These are phyloP conservation scores for Mytilinidion resinicola DNA, from an alignment of 495 filamentous ascomycete genomes.

Conservation along the genomic window DNA sequence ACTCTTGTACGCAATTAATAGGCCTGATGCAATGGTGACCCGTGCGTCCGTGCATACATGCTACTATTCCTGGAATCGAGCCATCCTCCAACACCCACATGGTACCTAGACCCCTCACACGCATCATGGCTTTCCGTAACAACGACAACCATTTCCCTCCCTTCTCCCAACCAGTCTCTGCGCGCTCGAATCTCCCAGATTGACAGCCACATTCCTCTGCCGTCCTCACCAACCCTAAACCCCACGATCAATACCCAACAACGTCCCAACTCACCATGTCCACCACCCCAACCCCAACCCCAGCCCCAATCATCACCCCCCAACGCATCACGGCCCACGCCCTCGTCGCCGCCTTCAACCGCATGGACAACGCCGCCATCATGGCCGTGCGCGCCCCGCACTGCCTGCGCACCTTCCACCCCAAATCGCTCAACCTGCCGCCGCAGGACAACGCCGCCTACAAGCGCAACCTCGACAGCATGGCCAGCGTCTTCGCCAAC, in stretches of 20 bases:
- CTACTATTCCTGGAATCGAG: too few relatives aligned
- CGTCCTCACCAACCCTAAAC: neutral
- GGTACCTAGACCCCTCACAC: too few relatives aligned
- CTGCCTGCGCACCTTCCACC: constrained; percentile 26
- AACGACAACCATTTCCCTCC: too few relatives aligned
- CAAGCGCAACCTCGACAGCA: constrained; percentile 14
- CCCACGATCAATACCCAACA: neutral
- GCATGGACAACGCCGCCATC: constrained; percentile 7
- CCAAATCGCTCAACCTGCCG: constrained; percentile 25
- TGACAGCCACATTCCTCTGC: neutral
- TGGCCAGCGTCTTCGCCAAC: constrained; percentile 19
- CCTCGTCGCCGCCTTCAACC: constrained; percentile 16
- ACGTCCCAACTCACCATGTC: neutral
- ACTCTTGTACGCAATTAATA: too few relatives aligned
- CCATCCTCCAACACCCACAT: too few relatives aligned
- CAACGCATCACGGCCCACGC: constrained; percentile 17
- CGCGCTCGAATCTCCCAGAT: neutral
- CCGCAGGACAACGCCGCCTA: constrained; percentile 20
- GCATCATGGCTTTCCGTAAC: too few relatives aligned
- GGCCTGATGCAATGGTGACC: too few relatives aligned
- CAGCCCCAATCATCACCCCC: neutral
- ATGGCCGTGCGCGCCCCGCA: constrained; percentile 21
- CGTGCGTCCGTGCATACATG: too few relatives aligned
- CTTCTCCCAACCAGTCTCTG: too few relatives aligned
- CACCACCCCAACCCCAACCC: neutral